phyloP scores from a whole-genome alignment of 768 basidiomycete species.

The Psilocybe sp. region DNA sequence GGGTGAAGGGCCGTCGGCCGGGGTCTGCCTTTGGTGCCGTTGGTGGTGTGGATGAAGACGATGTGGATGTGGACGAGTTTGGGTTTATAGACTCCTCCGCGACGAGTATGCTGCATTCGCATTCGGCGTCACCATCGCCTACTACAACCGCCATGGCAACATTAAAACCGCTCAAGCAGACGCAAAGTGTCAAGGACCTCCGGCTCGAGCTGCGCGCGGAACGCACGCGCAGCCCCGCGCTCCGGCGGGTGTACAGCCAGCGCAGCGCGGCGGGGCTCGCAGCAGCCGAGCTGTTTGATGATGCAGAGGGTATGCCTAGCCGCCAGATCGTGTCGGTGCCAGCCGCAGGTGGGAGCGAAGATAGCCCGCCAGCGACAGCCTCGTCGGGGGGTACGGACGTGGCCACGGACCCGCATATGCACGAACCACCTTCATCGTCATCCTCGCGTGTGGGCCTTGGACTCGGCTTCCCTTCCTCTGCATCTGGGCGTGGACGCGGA shows the following conservation, averaged over 20 bases:
- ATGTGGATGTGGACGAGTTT: too few species aligned
- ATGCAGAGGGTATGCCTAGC: neutral
- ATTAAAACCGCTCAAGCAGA: neutral
- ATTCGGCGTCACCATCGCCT: neutral
- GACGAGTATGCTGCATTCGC: neutral
- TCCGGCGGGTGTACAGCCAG: constrained; percentile 18
- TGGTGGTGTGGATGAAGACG: too few species aligned
- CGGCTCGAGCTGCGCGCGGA: constrained; percentile 20
- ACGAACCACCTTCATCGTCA: neutral
- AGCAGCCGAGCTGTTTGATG: neutral
- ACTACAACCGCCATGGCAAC: neutral
- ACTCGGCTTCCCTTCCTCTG: neutral
- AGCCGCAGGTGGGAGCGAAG: constrained; percentile 4
- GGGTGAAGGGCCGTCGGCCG: too few species aligned
- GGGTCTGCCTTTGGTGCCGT: too few species aligned
- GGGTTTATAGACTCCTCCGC: too few species aligned
- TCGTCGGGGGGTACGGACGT: neutral
- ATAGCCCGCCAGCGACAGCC: neutral
- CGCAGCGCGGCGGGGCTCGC: constrained; percentile 9
- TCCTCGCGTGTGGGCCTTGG: neutral
- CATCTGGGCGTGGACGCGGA: neutral
- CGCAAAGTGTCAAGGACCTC: constrained; percentile 18
- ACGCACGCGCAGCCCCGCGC: constrained; percentile 21
- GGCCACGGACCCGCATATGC: neutral
- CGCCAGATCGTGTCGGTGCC: constrained; percentile 4